Evolutionary conservation across 225 moss, liverwort and hornwort species (phyloP).

Genomic region (Pleurozium schreberi): DNA sequence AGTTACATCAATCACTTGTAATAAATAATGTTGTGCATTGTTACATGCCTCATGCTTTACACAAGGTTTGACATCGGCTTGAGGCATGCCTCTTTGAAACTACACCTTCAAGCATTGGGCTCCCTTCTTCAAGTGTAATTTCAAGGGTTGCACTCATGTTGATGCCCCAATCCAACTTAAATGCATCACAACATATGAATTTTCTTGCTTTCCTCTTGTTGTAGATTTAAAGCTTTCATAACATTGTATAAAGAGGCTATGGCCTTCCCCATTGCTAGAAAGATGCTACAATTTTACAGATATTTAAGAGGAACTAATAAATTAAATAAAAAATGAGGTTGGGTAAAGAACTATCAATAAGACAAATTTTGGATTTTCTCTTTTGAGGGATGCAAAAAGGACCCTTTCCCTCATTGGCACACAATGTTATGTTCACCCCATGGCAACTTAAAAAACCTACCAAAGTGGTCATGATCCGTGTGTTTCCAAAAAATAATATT

Average conservation of each 20-base stretch:
- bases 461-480: too few species aligned
- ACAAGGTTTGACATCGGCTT: rapidly evolving
- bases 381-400: not conserved
- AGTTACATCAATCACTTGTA: not conserved
- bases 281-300: not conserved
- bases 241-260: not conserved
- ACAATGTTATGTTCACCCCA: not conserved
- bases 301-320: rapidly evolving
- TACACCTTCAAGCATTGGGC: rapidly evolving
- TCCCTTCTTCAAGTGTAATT: not conserved
- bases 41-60: not conserved
- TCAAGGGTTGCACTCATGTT: not conserved
- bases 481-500: too few species aligned
- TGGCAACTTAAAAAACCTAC: too few species aligned
- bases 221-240: not conserved
- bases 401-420: too few species aligned
- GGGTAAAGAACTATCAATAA: not conserved
- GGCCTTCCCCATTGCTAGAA: rapidly evolving
- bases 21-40: not conserved
- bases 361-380: not conserved
- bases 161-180: not conserved
- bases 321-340: not conserved
- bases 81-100: rapidly evolving
- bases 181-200: too few species aligned
- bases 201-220: not conserved